phyloP scores from a whole-genome alignment of 202 grass and related monocot genomes.

The Sporobolus alterniflorus region DNA sequence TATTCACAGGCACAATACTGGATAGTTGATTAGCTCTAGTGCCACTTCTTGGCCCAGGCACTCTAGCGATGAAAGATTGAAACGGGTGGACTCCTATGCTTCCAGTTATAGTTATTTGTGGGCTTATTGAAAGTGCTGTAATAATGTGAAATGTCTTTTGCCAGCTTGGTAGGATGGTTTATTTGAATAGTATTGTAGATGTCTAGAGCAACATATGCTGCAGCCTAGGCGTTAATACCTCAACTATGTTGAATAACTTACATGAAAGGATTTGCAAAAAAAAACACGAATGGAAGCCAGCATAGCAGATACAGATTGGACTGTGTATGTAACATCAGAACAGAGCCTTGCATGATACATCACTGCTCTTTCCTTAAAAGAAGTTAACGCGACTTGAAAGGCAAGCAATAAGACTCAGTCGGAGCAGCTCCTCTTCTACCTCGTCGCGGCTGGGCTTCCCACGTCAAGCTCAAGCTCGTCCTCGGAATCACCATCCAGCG shows the following conservation, averaged over 20 bases:
- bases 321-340: background rate
- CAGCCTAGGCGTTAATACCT: background rate
- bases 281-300: background rate
- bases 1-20: background rate
- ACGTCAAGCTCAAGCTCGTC: too few species aligned
- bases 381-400: background rate
- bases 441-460: too few species aligned
- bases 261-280: background rate
- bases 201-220: slow-evolving; percentile 2
- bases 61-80: background rate
- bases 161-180: slow-evolving; percentile 16
- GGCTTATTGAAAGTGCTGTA: slow-evolving; percentile 17
- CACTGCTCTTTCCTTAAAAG: too few species aligned
- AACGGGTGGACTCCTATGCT: background rate
- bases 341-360: background rate
- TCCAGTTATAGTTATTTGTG: background rate
- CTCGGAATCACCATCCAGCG: too few species aligned
- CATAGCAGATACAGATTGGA: background rate
- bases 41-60: slow-evolving; percentile 9
- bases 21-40: slow-evolving; percentile 11
- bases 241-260: background rate
- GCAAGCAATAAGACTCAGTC: background rate
- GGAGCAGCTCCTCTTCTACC: too few species aligned
- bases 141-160: slow-evolving; percentile 25
- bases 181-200: background rate